A percentile compares a stretch with the other conserved stretches of the same genome.
These are phyloP conservation scores for Aaosphaeria arxii DNA, from an alignment of 2,329 filamentous ascomycete genomes.

Conservation along the genomic window DNA sequence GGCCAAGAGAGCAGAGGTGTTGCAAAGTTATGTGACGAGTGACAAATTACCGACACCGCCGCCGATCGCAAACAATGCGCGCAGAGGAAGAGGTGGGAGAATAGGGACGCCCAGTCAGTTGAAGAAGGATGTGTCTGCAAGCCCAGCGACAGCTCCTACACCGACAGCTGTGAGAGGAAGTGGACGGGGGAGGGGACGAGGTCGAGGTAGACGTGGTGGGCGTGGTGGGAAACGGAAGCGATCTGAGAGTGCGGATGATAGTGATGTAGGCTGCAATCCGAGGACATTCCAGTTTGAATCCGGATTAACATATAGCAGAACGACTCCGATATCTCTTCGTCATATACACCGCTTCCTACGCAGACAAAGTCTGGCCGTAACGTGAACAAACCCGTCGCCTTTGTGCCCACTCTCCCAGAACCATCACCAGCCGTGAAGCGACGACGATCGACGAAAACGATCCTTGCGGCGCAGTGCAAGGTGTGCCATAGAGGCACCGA, in stretches of 20 bases:
- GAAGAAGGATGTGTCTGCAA: conserved; percentile 27
- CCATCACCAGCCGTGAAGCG: conserved; percentile 50
- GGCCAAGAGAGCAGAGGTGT: conserved; percentile 45
- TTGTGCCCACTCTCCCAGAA: conserved; percentile 55
- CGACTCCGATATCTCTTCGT: conserved; percentile 40
- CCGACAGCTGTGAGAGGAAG: conserved; percentile 33
- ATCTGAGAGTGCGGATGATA: conserved; percentile 31
- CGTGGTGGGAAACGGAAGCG: conserved; percentile 39
- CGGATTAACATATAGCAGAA: conserved; percentile 15
- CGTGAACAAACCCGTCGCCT: conserved; percentile 63
- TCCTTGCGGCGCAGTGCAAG: conserved; percentile 61
- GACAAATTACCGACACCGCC: conserved; percentile 40
- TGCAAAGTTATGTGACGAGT: conserved; percentile 45
- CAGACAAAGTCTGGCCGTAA: conserved; percentile 75
- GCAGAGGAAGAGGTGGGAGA: conserved; percentile 30
- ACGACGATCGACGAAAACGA: conserved; percentile 56
- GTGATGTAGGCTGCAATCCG: conserved; percentile 25
- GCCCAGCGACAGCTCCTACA: conserved; percentile 16
- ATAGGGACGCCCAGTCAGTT: conserved; percentile 27
- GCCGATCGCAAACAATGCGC: conserved; percentile 25
- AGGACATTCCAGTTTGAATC: neutral
- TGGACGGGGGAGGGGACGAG: conserved; percentile 36
- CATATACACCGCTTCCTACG: conserved; percentile 57
- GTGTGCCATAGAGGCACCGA: conserved; percentile 71
- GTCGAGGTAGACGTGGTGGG: conserved; percentile 30